Evolutionary conservation across 208 protist species (phyloP), one percentile per base, ranked within the genome.

Genomic region (Balamuthia mandrillaris): DNA sequence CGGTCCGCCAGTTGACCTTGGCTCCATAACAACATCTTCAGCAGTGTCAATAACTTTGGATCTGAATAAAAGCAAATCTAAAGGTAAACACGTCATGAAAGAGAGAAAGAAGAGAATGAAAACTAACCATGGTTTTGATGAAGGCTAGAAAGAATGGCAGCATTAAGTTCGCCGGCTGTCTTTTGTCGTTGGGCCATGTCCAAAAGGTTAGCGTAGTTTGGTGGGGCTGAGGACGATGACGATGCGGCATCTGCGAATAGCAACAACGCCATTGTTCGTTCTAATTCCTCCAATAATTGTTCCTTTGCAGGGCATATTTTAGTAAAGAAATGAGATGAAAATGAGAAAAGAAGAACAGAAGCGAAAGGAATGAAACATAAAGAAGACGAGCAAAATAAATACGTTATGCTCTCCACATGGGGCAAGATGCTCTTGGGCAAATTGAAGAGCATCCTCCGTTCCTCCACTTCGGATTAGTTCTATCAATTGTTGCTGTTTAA

Each of bases 401-500:
- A 91, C 85, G 79, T 94, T 92, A 18, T 93, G 91, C 81, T 93
- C 90, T 14, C 87, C 90, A 35, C 82, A 63, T 24, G 91, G 61
- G 3, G 92, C 86, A 14, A 95, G 42, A 52, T 95, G 90, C 27
- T 94, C 72, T 42, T 93, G 87, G 18, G 92, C 92, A 93, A 95
- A 95, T 31, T 92, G 44, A n/a, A 95, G 51, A 4, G 92, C 91
- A 4, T 90, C 87, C 21, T 88, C 61, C 21, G 93, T 88, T 16
- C 86, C 41, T 44, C 86, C 89, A n/a, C 83, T 39, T 51, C 91
- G 82, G 66, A 95, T 95, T 24, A 95, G 77, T 77, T 95, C 94
- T n/a, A 95, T 95, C 39, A 95, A 52, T 51, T 88, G 82, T 86
- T 95, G 94, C 74, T 94, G 90, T 75, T 95, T 92, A 33, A 95